These are phyloP conservation scores for Lotus japonicus DNA, from an alignment of 306 rosid species.

Conservation along the genomic window DNA sequence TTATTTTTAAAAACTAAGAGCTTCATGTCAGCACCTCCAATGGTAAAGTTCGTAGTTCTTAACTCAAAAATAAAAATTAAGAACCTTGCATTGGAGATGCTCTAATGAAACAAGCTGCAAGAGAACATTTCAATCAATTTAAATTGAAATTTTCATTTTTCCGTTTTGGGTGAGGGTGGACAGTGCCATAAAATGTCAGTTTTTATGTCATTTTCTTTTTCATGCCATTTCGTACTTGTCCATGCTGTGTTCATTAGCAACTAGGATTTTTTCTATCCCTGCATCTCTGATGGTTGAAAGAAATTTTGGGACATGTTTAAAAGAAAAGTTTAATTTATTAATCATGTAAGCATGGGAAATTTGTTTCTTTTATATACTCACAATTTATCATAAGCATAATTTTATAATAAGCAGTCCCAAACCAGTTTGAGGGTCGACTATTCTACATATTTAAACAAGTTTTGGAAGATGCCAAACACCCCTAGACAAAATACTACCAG, in stretches of 20 bases:
- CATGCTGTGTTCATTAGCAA: not conserved
- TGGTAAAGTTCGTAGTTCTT: too few species aligned
- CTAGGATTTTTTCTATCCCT: not conserved
- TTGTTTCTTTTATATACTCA: not conserved
- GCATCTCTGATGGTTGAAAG: not conserved
- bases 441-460: not conserved
- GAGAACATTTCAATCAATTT: too few species aligned
- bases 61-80: too few species aligned
- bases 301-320: constrained; percentile 1
- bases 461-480: not conserved
- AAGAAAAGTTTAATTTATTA: not conserved
- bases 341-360: not conserved
- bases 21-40: too few species aligned
- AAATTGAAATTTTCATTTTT: not conserved
- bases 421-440: too few species aligned
- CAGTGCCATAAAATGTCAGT: not conserved
- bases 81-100: too few species aligned
- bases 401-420: not conserved
- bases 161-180: not conserved
- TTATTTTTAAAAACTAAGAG: too few species aligned
- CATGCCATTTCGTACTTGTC: not conserved
- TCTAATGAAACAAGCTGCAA: too few species aligned
- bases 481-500: not conserved
- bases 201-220: constrained; percentile 3
- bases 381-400: not conserved